Conservation (phyloP, 2,329 filamentous ascomycete genomes). For the Fusarium buxicola region DNA sequence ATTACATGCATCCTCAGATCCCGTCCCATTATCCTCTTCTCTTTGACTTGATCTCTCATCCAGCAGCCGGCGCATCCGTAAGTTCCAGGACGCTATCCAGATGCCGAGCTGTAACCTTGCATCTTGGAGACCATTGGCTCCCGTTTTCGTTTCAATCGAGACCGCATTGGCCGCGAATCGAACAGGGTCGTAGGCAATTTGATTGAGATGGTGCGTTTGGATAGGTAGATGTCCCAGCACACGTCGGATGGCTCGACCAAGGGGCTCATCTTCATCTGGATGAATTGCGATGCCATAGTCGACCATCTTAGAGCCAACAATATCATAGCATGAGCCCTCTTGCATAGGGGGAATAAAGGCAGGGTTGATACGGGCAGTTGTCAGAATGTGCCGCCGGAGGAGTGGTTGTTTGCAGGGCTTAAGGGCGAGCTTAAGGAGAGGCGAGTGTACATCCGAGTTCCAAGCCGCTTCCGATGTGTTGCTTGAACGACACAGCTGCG, state of each 20-base stretch:
- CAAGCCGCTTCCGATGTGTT: conserved; percentile 7
- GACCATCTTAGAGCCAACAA: conserved; percentile 12
- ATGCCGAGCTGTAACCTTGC: conserved; percentile 14
- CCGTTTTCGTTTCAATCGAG: conserved; percentile 9
- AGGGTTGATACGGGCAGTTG: conserved; percentile 3
- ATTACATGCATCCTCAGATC: neutral
- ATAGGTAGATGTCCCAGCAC: neutral
- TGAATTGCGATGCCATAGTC: conserved; percentile 10
- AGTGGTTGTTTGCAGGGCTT: neutral
- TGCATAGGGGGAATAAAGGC: conserved; percentile 9
- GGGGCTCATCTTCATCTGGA: neutral
- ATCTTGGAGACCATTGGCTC: conserved; percentile 1
- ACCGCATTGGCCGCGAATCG: conserved; percentile 4
- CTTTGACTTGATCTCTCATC: neutral
- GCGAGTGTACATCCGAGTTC: conserved; percentile 11
- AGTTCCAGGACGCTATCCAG: conserved; percentile 13
- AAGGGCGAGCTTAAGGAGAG: conserved; percentile 9
- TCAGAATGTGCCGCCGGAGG: conserved; percentile 1
- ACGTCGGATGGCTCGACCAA: neutral
- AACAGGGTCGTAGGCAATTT: conserved; percentile 9
- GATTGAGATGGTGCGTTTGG: conserved; percentile 1
- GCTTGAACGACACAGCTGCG: neutral
- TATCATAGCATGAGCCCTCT: conserved; percentile 8
- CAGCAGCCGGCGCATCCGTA: neutral
- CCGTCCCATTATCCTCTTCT: neutral